phyloP scores from a whole-genome alignment of 2,329 filamentous ascomycete genomes.

The Ascochyta fabae region DNA sequence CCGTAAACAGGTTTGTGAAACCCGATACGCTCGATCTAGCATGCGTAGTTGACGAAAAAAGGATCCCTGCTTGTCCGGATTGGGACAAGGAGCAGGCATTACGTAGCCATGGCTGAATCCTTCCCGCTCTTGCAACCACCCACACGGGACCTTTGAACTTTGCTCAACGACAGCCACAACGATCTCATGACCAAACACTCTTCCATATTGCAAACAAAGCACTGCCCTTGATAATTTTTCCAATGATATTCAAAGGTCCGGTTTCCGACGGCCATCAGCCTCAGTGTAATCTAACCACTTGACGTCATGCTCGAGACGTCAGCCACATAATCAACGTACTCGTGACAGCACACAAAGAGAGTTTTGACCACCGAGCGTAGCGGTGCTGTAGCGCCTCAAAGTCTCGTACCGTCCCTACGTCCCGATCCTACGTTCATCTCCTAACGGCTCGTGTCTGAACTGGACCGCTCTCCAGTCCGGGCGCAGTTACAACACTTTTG shows the following conservation, averaged over 20 bases:
- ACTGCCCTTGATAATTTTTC: not conserved
- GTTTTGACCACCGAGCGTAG: not conserved
- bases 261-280: too few species aligned
- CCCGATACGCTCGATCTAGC: not conserved
- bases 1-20: conserved; percentile 4
- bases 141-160: not conserved
- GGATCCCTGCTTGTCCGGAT: conserved; percentile 10
- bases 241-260: not conserved
- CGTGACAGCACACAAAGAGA: not conserved
- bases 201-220: not conserved
- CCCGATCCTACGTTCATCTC: not conserved
- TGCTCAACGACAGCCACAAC: not conserved
- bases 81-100: not conserved
- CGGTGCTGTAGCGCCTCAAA: not conserved
- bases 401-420: not conserved
- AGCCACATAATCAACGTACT: not conserved
- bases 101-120: conserved; percentile 1
- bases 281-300: not conserved
- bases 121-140: not conserved
- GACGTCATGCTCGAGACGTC: not conserved
- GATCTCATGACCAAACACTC: not conserved
- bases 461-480: not conserved
- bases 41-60: conserved; percentile 7
- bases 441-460: not conserved
- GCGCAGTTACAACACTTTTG: too few species aligned